These are phyloP conservation scores for Phyllosticta capitalensis DNA, from an alignment of 2,329 filamentous ascomycete species.

Conservation along the genomic window DNA sequence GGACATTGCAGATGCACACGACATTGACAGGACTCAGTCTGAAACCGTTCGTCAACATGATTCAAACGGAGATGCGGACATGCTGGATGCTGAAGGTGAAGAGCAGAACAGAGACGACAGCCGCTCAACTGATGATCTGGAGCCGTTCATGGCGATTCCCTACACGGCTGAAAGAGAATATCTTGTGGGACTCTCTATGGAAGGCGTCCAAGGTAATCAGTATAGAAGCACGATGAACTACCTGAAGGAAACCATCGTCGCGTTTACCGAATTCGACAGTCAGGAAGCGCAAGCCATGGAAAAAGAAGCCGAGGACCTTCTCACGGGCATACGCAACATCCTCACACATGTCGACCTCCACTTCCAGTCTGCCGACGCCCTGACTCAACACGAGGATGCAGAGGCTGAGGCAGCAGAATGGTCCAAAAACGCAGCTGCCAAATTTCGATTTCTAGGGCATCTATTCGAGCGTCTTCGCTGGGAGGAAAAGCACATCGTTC, in stretches of 20 bases:
- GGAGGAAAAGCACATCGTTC: constrained; percentile 18
- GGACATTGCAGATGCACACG: constrained; percentile 18
- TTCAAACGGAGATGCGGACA: neutral
- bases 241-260: neutral
- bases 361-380: neutral
- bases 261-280: neutral
- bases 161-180: neutral
- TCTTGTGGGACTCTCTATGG: constrained; percentile 7
- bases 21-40: neutral
- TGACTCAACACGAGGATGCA: constrained; percentile 15
- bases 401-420: constrained; percentile 14
- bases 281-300: neutral
- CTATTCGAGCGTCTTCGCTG: constrained; percentile 20
- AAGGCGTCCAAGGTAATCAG: constrained; percentile 8
- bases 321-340: neutral
- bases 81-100: neutral
- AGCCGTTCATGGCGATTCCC: neutral
- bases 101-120: neutral
- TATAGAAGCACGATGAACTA: constrained; percentile 3
- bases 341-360: constrained; percentile 6
- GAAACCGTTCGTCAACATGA: neutral
- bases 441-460: constrained; percentile 27
- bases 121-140: neutral
- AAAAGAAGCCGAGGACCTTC: neutral
- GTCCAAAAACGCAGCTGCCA: constrained; percentile 19